These are phyloP conservation scores for Pterulicium gracile DNA, from an alignment of 1,284 basidiomycete species.

Conservation along the genomic window DNA sequence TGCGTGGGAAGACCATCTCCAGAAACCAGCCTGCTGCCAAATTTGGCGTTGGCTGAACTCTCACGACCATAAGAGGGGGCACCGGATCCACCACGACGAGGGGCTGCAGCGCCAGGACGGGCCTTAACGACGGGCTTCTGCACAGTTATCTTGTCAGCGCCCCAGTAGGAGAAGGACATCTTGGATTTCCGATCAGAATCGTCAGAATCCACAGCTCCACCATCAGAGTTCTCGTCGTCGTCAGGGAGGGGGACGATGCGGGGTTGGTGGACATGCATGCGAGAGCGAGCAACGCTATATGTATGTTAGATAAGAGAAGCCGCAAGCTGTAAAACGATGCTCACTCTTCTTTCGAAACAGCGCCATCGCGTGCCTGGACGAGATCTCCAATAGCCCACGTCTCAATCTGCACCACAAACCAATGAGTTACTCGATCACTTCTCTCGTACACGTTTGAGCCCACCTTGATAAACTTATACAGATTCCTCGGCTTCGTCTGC, in stretches of 20 bases:
- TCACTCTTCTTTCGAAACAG: conserved; percentile 80
- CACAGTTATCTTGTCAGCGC: conserved; percentile 76
- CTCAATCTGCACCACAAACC: conserved; percentile 48
- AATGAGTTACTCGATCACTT: conserved; percentile 10
- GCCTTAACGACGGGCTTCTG: conserved; percentile 62
- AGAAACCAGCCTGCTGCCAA: conserved; percentile 62
- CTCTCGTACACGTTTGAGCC: too few species aligned
- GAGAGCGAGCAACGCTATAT: conserved; percentile 58
- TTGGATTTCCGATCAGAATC: conserved; percentile 82
- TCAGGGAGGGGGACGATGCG: conserved; percentile 59
- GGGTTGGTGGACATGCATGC: conserved; percentile 54
- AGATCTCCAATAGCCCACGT: conserved; percentile 80
- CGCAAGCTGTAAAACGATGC: too few species aligned
- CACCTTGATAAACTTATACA: conserved; percentile 84
- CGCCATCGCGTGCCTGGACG: conserved; percentile 58
- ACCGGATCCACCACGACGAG: conserved; percentile 35
- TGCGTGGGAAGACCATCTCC: too few species aligned
- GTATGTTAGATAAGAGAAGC: too few species aligned
- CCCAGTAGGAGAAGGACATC: conserved; percentile 88
- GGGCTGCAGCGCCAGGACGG: conserved; percentile 26
- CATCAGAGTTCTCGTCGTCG: conserved; percentile 51
- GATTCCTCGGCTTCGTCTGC: conserved; percentile 73
- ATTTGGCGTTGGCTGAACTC: conserved; percentile 78
- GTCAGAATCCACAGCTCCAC: conserved; percentile 52
- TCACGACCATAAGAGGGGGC: conserved; percentile 58